Evolutionary conservation across 371 early-diverging fungal genomes (phyloP).

Genomic region (Gilbertella persicaria): DNA sequence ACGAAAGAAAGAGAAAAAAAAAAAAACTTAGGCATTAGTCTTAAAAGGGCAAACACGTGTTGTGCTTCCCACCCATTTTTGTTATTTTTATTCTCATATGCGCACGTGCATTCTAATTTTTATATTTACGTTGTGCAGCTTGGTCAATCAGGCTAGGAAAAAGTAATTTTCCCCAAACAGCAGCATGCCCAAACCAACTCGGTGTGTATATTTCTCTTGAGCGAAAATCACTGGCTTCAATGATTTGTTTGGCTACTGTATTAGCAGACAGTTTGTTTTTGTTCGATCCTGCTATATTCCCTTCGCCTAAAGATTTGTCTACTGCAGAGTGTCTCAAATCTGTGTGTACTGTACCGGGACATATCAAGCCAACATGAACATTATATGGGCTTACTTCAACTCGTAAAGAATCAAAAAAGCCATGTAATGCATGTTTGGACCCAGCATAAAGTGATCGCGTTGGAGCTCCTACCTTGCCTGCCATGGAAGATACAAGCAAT

Average conservation of each 20-base stretch:
- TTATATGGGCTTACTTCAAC: constrained; percentile 67
- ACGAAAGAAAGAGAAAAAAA: background rate
- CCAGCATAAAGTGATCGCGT: constrained; percentile 82
- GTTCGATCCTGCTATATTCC: constrained; percentile 53
- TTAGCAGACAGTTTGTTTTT: constrained; percentile 62
- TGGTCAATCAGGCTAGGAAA: constrained; percentile 66
- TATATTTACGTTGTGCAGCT: constrained; percentile 54
- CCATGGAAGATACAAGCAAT: constrained; percentile 80
- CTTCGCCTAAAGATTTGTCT: constrained; percentile 38
- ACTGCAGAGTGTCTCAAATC: constrained; percentile 73
- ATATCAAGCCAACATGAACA: constrained; percentile 68
- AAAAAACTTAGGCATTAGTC: background rate
- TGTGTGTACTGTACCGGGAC: constrained; percentile 81
- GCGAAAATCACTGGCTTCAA: constrained; percentile 62
- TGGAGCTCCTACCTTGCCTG: constrained; percentile 79
- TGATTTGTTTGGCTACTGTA: constrained; percentile 61
- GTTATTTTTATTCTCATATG: background rate
- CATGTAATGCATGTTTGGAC: constrained; percentile 83
- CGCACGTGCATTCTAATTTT: constrained; percentile 8
- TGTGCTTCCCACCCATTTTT: background rate
- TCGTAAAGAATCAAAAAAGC: constrained; percentile 83
- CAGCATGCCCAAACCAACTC: constrained; percentile 53
- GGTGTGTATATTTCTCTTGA: constrained; percentile 69
- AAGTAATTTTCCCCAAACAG: constrained; percentile 55
- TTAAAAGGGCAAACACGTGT: background rate